Base-by-base conservation (phyloP, 805 yeast species). In the Wickerhamomyces xylosicus region DNA sequence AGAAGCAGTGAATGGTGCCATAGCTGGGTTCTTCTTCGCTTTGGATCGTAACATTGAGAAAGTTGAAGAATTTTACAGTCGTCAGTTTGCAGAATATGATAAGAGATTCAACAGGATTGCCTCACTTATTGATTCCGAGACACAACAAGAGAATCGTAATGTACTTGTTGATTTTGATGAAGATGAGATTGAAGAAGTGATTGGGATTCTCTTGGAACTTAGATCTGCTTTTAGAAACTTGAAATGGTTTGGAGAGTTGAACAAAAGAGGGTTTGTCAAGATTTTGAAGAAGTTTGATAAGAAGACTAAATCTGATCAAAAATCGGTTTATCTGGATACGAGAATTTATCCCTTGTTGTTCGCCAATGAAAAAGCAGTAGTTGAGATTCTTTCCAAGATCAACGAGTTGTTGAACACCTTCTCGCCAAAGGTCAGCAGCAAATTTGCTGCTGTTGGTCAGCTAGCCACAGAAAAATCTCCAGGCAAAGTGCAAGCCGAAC, bases 191-290 rank as follows among this genome's bases (percentile, higher is more conserved):
- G 80, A 76, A 37, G 89, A 82, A 48, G 63, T 81, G 28, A 59
- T 76, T 22, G 76, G 74, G 18, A 79, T 86, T 16, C 62, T 89
- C 31, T 64, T 86, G 18, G 96, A 87, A 57, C 65, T 86, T 39
- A 70, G 95, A 35, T 69, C 81, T 15, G 76, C 77, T 42, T 74
- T 83, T 44, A 69, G 96, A 41, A 87, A 87, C 58, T 66, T 89
- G 54, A 87, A 85, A 57, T 90, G 97, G 95, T 89, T 74, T 57
- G 94, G 94, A 19, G 97, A 90, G 54, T 73, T 89, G 50, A 89
- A 89, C 64, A 85, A 82, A 54, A 77, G 94, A 44, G 97, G 95
- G 0, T 84, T 87, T 49, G 72, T 78, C 39, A 89, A 89, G 63
- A 90, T 90, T 46, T 66, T 90, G 53, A 89, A 89, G 63, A 89